phyloP scores from a whole-genome alignment of 1,284 basidiomycete species.

The Tylopilus orsonianus region DNA sequence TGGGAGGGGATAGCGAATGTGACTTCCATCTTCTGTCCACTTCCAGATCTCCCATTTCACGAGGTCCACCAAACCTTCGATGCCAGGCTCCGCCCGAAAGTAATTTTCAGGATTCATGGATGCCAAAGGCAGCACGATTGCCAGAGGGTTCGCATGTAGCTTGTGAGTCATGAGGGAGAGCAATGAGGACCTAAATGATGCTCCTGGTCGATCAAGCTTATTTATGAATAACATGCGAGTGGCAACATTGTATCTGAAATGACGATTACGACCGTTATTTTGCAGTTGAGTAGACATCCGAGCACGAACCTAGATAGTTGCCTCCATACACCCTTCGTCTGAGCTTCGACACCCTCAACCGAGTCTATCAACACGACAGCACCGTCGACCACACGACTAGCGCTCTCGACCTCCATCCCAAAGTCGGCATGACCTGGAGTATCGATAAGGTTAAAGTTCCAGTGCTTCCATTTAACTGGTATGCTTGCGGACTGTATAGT shows the following conservation, averaged over 20 bases:
- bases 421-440: constrained; percentile 93
- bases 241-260: constrained; percentile 70
- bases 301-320: constrained; percentile 75
- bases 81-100: constrained; percentile 66
- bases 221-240: constrained; percentile 84
- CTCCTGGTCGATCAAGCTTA: constrained; percentile 84
- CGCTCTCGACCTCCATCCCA: constrained; percentile 93
- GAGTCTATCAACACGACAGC: constrained; percentile 87
- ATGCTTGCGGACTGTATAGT: constrained; percentile 92
- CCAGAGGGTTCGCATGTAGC: constrained; percentile 73
- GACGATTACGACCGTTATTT: background rate
- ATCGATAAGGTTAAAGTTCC: constrained; percentile 85
- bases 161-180: constrained; percentile 69
- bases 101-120: constrained; percentile 71
- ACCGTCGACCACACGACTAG: constrained; percentile 86
- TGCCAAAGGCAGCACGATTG: constrained; percentile 75
- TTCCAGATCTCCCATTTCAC: constrained; percentile 80
- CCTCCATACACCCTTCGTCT: constrained; percentile 86
- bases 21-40: constrained; percentile 53
- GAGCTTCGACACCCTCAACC: constrained; percentile 89
- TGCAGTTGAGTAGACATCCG: background rate
- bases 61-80: constrained; percentile 77
- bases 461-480: constrained; percentile 84
- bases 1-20: constrained; percentile 53
- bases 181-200: constrained; percentile 72